A percentile compares a stretch with the other conserved stretches of the same genome.
Conservation (phyloP, 371 early-diverging fungal genomes). For the Mucor sp. region DNA sequence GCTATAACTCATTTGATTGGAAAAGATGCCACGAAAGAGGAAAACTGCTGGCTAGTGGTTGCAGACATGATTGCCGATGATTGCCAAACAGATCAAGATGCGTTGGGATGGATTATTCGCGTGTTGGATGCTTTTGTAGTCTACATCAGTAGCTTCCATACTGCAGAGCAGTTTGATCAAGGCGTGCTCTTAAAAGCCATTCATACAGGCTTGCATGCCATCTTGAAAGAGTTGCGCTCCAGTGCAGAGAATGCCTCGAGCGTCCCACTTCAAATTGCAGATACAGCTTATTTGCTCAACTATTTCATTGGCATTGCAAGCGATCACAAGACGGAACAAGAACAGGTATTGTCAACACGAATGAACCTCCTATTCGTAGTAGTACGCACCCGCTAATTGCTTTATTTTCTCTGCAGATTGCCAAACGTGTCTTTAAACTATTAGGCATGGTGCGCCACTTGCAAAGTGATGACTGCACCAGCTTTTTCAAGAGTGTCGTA, state of each 20-base stretch:
- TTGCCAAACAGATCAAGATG: conserved; percentile 7
- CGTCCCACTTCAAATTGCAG: background rate
- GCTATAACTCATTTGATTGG: conserved; percentile 6
- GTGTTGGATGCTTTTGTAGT: conserved; percentile 58
- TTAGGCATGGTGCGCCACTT: conserved; percentile 3
- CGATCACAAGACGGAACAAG: conserved; percentile 19
- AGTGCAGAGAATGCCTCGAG: background rate
- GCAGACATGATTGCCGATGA: background rate
- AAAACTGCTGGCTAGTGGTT: background rate
- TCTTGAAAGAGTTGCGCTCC: conserved; percentile 12
- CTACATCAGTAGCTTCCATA: conserved; percentile 15
- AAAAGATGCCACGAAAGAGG: background rate
- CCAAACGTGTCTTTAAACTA: conserved; percentile 31
- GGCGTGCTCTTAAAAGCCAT: background rate
- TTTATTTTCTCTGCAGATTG: conserved; percentile 16
- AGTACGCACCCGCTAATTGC: no score
- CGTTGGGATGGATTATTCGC: conserved; percentile 48
- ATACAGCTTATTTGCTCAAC: conserved; percentile 22
- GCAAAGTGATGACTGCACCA: background rate
- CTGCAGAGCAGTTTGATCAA: background rate
- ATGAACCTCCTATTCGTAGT: background rate
- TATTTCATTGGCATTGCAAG: conserved; percentile 8
- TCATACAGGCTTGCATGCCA: conserved; percentile 4
- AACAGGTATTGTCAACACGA: conserved; percentile 26
- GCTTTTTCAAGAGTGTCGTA: background rate